Base-by-base conservation (phyloP, 257 asterid species). In the Plantago major region DNA sequence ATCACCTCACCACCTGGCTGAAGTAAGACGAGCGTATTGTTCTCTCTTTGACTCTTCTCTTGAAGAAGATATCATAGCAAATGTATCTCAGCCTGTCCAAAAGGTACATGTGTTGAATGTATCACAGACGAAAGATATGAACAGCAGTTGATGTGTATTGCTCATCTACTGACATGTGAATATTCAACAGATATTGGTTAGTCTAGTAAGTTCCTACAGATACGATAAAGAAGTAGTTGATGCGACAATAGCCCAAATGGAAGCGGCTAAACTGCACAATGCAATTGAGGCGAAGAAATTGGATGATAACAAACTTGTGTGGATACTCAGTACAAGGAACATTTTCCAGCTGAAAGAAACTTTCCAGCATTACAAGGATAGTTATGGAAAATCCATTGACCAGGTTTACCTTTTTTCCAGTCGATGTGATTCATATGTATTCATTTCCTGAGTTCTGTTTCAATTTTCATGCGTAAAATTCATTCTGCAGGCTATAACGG, bases 161-260 rank as follows among this genome's bases (percentile, higher is more conserved):
- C 3, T 33, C 40, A 38, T 9, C 46, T 58, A 44, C 61, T 76
- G 46, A 65, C 37, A 5, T 16, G 12, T 10, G 63, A 11, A 38
- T 55, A 14, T 58, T 68, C 45, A 51, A 73, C 82, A 89, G 94
- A 74, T 86, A 47, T 74, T 90, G 76, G 76, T 84, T 38, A 71
- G 76, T 67, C 62, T 90, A 60, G 88, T 84, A 64, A 79, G 88
- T 50, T 84, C 95, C 37, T 90, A 81, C 74, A 78, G 97, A 65
- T 81, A 79, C 22, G 94, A 90, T 67, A 73, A 76, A 59, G 73
- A 76, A 63, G 62, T 61, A 52, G 85, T 90, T 65, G 95, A 84
- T 51, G 65, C 75, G 11, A 15, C 50, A n/a, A 30, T 61, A 38
- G 90, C 90, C 56, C 65, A 78, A 54, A 54, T 44, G 6, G 97